Evolutionary conservation across 2,329 filamentous ascomycete genomes (phyloP), one percentile per base, ranked within the genome.

Genomic region (Clarireedia hainanense): DNA sequence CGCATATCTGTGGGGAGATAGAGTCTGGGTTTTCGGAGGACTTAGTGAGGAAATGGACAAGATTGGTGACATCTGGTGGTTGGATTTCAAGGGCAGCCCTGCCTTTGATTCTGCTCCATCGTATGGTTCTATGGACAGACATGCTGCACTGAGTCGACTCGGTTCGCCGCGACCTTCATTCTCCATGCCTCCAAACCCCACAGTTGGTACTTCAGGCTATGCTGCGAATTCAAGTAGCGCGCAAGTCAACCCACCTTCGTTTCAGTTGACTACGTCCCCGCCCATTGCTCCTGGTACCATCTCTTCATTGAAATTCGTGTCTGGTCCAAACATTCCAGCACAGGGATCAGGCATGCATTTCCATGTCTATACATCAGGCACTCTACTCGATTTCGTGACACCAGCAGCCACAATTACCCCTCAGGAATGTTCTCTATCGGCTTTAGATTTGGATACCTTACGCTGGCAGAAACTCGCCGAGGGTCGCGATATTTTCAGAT

Each of bases 31-130:
- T 6, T 96, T 96, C 71, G 94, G 94, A 40, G 94, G 94, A 2
- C 78, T 99, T 50, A 94, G 90, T 60, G 89, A 94, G 64, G 91
- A 96, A 63, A 96, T 97, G 90, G 91, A 97, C 74, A 92, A 95
- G 66, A 90, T 88, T 59, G 92, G 90, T 58, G 94, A 99, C 70
- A 80, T 99, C 45, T 96, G 91, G 88, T 99, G 94, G 91, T 77
- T 99, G 45, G 94, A 99, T 72, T 80, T 99, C 50, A 92, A 95
- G 69, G 91, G 90, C 36, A 91, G 83, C 58, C 91, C 91, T 1
- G 89, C 91, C 47, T 91, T 96, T 63, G 85, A 91, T 64, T 83
- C 84, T 37, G 76, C 81, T 27, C 84, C 87, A 53, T 70, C 81
- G 74, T 77, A 77, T 70, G 78, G 77, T 62, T 76, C 73, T 58